Percentiles rank a stretch among this genome's conserved stretches.
Conservation (phyloP, 352 stramenopile species). For the Pseudoperonospora humuli region DNA sequence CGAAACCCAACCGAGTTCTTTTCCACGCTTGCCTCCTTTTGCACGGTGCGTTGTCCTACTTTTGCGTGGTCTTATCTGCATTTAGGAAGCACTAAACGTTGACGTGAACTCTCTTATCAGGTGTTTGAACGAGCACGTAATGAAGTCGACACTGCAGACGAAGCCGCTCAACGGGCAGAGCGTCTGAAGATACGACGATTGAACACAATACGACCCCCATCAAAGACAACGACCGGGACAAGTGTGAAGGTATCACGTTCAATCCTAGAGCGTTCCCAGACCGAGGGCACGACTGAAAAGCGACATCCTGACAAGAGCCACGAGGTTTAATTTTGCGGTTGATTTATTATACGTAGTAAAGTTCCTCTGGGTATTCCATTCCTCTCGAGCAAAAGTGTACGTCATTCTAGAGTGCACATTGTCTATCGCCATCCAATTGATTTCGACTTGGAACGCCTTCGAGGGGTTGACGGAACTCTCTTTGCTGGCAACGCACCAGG, state of each 20-base stretch:
- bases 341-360: constrained; percentile 27
- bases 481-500: constrained; percentile 13
- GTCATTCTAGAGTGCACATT: constrained; percentile 2
- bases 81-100: background rate
- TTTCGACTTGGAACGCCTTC: constrained; percentile 43
- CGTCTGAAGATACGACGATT: constrained; percentile 43
- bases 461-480: constrained; percentile 23
- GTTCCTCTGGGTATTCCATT: constrained; percentile 10
- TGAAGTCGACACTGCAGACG: constrained; percentile 63
- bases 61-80: background rate
- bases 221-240: constrained; percentile 15
- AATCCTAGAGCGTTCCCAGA: constrained; percentile 30
- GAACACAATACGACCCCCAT: constrained; percentile 11
- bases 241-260: constrained; percentile 18
- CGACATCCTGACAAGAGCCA: constrained; percentile 8
- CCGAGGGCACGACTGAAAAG: constrained; percentile 14
- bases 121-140: constrained; percentile 56
- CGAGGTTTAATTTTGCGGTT: constrained; percentile 8
- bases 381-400: background rate
- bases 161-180: constrained; percentile 45
- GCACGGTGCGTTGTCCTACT: constrained; percentile 20
- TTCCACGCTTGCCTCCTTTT: constrained; percentile 77
- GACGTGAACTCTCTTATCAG: constrained; percentile 18
- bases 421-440: constrained; percentile 64
- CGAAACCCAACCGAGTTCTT: constrained; percentile 73